These are phyloP conservation scores for Mucor sp. DNA, from an alignment of 371 early-diverging fungal genomes.

Conservation along the genomic window DNA sequence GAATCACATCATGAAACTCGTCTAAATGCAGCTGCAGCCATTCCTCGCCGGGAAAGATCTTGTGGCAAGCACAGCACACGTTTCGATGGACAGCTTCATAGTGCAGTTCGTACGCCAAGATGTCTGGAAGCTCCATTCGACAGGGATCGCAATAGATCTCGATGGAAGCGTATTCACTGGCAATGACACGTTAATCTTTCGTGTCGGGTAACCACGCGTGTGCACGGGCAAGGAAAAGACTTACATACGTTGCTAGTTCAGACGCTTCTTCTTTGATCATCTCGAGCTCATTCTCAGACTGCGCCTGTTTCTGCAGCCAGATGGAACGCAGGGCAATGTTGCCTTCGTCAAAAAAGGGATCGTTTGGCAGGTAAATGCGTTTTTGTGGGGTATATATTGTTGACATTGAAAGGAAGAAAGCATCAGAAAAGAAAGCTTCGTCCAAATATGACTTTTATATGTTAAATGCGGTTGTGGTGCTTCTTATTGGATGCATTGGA, in stretches of 20 bases:
- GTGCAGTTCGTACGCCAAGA: slow-evolving; percentile 56
- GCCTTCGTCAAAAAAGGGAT: slow-evolving; percentile 59
- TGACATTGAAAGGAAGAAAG: slow-evolving; percentile 8
- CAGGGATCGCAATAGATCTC: slow-evolving; percentile 30
- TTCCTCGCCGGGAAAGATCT: slow-evolving; percentile 51
- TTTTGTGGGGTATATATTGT: slow-evolving; percentile 39
- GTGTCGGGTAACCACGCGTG: background rate
- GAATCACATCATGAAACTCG: slow-evolving; percentile 57
- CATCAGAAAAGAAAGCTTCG: too few relatives aligned
- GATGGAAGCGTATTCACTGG: slow-evolving; percentile 11
- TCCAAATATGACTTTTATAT: too few relatives aligned
- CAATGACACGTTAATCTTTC: background rate
- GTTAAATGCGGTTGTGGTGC: too few relatives aligned
- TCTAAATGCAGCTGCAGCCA: slow-evolving; percentile 60
- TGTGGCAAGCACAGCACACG: slow-evolving; percentile 53
- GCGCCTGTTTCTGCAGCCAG: slow-evolving; percentile 44
- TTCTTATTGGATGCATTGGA: too few relatives aligned
- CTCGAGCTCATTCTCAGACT: slow-evolving; percentile 10
- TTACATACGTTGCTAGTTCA: slow-evolving; percentile 20
- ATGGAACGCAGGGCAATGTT: slow-evolving; percentile 51
- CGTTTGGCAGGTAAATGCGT: slow-evolving; percentile 31
- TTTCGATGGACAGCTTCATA: slow-evolving; percentile 59
- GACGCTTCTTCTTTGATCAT: slow-evolving; percentile 34
- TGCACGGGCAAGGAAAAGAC: background rate
- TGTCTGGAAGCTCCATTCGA: slow-evolving; percentile 17